Percentiles rank a stretch among this genome's conserved stretches.
These are phyloP conservation scores for Candida chilensis DNA, from an alignment of 805 yeast genomes.

Conservation along the genomic window DNA sequence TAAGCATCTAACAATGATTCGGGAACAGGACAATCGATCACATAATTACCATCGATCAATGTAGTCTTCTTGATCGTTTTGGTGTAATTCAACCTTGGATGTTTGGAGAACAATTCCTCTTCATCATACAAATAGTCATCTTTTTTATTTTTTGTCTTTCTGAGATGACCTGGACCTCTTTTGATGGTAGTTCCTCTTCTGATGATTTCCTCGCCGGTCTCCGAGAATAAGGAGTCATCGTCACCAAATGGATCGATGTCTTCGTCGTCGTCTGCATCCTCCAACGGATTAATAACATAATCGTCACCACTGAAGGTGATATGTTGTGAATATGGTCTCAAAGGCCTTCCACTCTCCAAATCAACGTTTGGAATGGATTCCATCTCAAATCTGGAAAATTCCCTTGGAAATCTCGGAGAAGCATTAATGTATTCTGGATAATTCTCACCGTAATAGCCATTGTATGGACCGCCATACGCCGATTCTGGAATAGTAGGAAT, in stretches of 20 bases:
- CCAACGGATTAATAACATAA: slow-evolving; percentile 26
- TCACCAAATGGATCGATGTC: slow-evolving; percentile 33
- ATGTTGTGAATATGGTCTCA: slow-evolving; percentile 12
- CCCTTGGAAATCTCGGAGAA: slow-evolving; percentile 1
- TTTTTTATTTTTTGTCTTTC: slow-evolving; percentile 4
- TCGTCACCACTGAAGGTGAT: slow-evolving; percentile 20
- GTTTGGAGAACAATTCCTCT: slow-evolving; percentile 24
- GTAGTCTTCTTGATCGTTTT: slow-evolving; percentile 32
- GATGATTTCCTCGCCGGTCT: slow-evolving; percentile 26
- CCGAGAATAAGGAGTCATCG: slow-evolving; percentile 31
- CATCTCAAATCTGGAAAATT: background rate
- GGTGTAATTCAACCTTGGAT: slow-evolving; percentile 29
- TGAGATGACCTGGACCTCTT: slow-evolving; percentile 9
- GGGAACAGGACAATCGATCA: slow-evolving; percentile 34
- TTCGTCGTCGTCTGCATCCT: slow-evolving; percentile 24
- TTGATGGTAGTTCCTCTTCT: slow-evolving; percentile 20
- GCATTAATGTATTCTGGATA: slow-evolving; percentile 1
- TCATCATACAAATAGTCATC: slow-evolving; percentile 8
- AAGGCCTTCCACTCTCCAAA: slow-evolving; percentile 3
- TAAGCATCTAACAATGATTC: slow-evolving; percentile 22
- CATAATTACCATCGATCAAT: slow-evolving; percentile 31
- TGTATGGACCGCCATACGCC: background rate
- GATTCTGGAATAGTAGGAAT: background rate
- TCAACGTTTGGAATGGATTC: slow-evolving; percentile 1
- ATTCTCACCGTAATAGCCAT: background rate